phyloP scores from a whole-genome alignment of 1,284 basidiomycete genomes.

The Cutaneotrichosporon cutaneum region DNA sequence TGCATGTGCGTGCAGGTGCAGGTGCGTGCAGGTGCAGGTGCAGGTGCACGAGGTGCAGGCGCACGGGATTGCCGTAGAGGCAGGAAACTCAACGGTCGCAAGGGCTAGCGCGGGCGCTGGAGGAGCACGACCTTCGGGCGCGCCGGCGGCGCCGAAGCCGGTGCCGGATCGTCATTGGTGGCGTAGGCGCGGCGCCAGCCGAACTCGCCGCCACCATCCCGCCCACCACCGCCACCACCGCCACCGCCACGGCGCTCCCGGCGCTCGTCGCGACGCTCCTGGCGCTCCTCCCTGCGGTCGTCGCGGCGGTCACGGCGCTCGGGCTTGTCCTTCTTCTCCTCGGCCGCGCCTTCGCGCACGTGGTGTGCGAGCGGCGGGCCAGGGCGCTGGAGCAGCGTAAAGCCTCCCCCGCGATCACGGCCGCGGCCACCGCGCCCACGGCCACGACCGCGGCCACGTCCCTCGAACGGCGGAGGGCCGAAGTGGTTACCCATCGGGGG shows the following conservation, averaged over 20 bases:
- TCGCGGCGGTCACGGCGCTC: neutral
- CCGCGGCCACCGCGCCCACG: constrained; percentile 25
- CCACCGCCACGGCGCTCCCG: neutral
- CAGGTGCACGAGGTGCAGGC: no score
- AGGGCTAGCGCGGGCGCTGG: neutral
- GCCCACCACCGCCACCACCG: constrained; percentile 1
- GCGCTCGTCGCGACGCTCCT: neutral
- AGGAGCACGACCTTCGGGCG: constrained; percentile 4
- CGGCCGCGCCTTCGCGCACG: constrained; percentile 8
- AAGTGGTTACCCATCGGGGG: constrained; percentile 10
- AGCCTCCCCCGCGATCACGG: constrained; percentile 30
- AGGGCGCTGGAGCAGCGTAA: constrained; percentile 46
- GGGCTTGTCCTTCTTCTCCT: neutral
- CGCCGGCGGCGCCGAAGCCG: constrained; percentile 7
- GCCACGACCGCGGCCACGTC: constrained; percentile 14
- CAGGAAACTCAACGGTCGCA: neutral
- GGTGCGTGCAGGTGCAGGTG: no score
- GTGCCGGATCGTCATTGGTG: constrained; percentile 13
- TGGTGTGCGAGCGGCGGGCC: constrained; percentile 33
- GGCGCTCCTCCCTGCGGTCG: neutral
- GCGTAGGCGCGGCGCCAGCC: constrained; percentile 24
- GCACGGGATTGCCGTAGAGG: no score
- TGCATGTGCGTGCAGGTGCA: no score
- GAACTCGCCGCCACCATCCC: neutral
- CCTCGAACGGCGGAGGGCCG: constrained; percentile 3